Percentiles rank a stretch among this genome's conserved stretches.
Evolutionary conservation across 345 rosid genomes (phyloP).

Genomic region (Zanthoxylum bungeanum): DNA sequence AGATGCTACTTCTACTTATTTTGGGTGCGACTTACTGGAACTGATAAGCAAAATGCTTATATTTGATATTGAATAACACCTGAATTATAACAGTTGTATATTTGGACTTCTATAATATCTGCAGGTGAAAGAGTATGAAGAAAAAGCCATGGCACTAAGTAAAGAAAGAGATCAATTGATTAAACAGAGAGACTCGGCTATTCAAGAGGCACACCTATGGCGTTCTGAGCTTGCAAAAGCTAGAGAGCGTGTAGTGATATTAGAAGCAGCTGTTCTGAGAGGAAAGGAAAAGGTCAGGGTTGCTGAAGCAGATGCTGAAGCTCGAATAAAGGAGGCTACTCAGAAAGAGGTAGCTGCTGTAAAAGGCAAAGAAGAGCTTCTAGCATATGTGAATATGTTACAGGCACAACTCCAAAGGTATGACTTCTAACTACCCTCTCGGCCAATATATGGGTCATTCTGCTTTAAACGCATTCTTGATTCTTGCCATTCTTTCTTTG

Average conservation of each 20-base stretch:
- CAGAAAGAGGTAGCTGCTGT: conserved; percentile 66
- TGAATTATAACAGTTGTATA: neutral
- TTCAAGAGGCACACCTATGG: conserved; percentile 94
- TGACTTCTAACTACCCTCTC: conserved; percentile 14
- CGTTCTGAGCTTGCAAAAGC: conserved; percentile 97
- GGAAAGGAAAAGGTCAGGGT: conserved; percentile 93
- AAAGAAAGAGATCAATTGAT: conserved; percentile 76
- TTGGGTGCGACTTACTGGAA: neutral
- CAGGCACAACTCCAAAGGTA: conserved; percentile 93
- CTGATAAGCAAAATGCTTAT: neutral
- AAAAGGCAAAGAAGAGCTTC: conserved; percentile 89
- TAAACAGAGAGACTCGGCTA: conserved; percentile 80
- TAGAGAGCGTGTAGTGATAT: conserved; percentile 81
- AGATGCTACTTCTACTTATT: conserved; percentile 1
- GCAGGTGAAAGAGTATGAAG: conserved; percentile 76
- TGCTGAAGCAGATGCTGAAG: conserved; percentile 69
- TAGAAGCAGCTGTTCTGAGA: conserved; percentile 88
- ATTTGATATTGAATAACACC: neutral
- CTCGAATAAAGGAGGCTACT: conserved; percentile 75
- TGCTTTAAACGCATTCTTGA: neutral
- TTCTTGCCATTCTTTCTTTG: neutral
- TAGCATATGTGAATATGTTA: conserved; percentile 73
- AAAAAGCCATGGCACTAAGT: conserved; percentile 47
- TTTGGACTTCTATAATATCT: conserved; percentile 19
- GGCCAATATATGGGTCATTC: neutral